A percentile compares a stretch with the other conserved stretches of the same genome.
These are phyloP conservation scores for Didymella pomorum DNA, from an alignment of 2,329 filamentous ascomycete species.

Conservation along the genomic window DNA sequence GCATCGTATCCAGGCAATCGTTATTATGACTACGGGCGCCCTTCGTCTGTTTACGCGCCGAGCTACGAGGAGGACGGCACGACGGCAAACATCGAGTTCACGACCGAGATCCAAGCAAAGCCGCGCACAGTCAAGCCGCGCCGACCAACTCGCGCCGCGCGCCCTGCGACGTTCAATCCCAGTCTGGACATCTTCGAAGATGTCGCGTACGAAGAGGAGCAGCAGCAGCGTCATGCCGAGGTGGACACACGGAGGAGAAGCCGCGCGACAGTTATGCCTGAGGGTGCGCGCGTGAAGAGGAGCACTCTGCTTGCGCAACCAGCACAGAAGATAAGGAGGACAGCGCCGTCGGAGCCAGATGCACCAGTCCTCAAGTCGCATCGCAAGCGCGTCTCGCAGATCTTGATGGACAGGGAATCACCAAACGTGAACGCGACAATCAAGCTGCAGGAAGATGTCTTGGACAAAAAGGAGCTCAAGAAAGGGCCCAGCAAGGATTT, in stretches of 20 bases:
- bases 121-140: slow-evolving; percentile 45
- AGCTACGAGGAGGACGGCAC: slow-evolving; percentile 45
- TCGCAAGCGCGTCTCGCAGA: slow-evolving; percentile 48
- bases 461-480: slow-evolving; percentile 44
- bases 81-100: slow-evolving; percentile 51
- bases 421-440: slow-evolving; percentile 41
- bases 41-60: slow-evolving; percentile 44
- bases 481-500: slow-evolving; percentile 51
- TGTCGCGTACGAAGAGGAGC: slow-evolving; percentile 47
- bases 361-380: slow-evolving; percentile 36
- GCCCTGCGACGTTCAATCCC: slow-evolving; percentile 44
- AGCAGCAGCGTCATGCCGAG: slow-evolving; percentile 28
- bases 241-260: slow-evolving; percentile 37
- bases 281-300: slow-evolving; percentile 34
- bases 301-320: slow-evolving; percentile 48
- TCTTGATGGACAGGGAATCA: slow-evolving; percentile 38
- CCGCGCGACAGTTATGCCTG: slow-evolving; percentile 38
- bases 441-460: slow-evolving; percentile 39
- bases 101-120: slow-evolving; percentile 45
- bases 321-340: slow-evolving; percentile 45
- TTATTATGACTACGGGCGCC: slow-evolving; percentile 38
- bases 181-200: slow-evolving; percentile 50
- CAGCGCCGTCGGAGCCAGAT: slow-evolving; percentile 34
- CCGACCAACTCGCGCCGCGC: slow-evolving; percentile 41
- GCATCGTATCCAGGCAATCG: slow-evolving; percentile 35